Conservation (phyloP, 2,329 filamentous ascomycete species). For the Microdochium nivale region DNA sequence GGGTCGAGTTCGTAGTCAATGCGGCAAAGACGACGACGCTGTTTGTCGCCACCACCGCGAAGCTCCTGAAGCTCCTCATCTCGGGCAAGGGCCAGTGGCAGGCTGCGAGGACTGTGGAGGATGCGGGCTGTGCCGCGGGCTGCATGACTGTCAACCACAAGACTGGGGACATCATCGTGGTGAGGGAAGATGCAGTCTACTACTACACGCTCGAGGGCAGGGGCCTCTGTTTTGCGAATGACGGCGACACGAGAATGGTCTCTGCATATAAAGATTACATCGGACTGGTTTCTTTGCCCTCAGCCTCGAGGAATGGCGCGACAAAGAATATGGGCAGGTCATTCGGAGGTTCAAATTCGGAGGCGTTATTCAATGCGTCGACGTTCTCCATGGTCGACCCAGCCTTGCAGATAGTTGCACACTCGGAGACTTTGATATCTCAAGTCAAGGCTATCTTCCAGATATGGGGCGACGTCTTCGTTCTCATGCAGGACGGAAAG, state of each 20-base stretch:
- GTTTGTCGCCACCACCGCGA: constrained; percentile 84
- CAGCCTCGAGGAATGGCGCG: constrained; percentile 37
- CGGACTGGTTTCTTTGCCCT: constrained; percentile 71
- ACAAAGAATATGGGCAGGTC: constrained; percentile 57
- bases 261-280: constrained; percentile 78
- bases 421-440: constrained; percentile 77
- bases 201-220: constrained; percentile 81
- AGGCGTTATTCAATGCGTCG: constrained; percentile 77
- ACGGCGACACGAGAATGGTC: constrained; percentile 79
- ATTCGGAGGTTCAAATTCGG: constrained; percentile 64
- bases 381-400: constrained; percentile 90
- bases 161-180: constrained; percentile 83
- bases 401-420: constrained; percentile 80
- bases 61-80: constrained; percentile 79
- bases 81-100: constrained; percentile 85
- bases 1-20: constrained; percentile 66
- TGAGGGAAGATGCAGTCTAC: constrained; percentile 89
- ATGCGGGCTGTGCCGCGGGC: constrained; percentile 81
- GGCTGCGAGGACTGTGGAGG: constrained; percentile 79
- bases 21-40: constrained; percentile 57
- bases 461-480: constrained; percentile 86
- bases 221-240: constrained; percentile 82
- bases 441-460: constrained; percentile 73
- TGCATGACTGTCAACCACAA: constrained; percentile 85
- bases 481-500: constrained; percentile 89